Conservation (phyloP, 805 yeast genomes). For the Cyberlindnera amylophila region DNA sequence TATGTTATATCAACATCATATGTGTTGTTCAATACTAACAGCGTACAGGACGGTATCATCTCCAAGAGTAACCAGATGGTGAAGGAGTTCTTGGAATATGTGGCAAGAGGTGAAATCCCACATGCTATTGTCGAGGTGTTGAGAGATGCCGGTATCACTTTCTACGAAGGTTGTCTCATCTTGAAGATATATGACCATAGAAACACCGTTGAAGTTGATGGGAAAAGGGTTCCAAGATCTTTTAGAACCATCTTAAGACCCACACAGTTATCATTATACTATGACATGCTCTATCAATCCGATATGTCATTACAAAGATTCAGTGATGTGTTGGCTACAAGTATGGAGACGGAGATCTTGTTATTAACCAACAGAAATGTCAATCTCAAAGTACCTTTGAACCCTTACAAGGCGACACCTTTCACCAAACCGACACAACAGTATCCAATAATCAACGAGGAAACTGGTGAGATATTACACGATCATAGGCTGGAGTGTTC, state of each 20-base stretch:
- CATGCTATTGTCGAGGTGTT: conserved; percentile 86
- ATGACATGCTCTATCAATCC: conserved; percentile 80
- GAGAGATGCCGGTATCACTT: conserved; percentile 76
- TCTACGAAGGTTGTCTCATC: conserved; percentile 88
- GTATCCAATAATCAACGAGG: conserved; percentile 37
- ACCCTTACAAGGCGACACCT: conserved; percentile 49
- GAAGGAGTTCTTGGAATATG: conserved; percentile 73
- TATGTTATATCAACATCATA: conserved; percentile 37
- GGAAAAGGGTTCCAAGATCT: conserved; percentile 48
- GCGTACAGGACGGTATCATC: conserved; percentile 61
- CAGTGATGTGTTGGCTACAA: conserved; percentile 73
- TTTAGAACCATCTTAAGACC: conserved; percentile 78
- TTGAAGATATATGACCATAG: conserved; percentile 87
- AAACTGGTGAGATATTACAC: conserved; percentile 30
- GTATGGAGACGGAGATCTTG: conserved; percentile 85
- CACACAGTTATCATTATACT: conserved; percentile 74
- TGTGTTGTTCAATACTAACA: conserved; percentile 6
- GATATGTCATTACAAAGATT: conserved; percentile 67
- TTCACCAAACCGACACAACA: conserved; percentile 46
- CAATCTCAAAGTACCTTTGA: conserved; percentile 67
- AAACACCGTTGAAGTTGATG: conserved; percentile 27
- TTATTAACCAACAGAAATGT: conserved; percentile 75
- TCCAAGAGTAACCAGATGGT: conserved; percentile 76
- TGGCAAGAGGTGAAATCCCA: conserved; percentile 80
- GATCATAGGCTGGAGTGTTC: conserved; percentile 38